A percentile compares a stretch with the other conserved stretches of the same genome.
Evolutionary conservation across 2,329 filamentous ascomycete species (phyloP).

Genomic region (Pseudogymnoascus sp.): DNA sequence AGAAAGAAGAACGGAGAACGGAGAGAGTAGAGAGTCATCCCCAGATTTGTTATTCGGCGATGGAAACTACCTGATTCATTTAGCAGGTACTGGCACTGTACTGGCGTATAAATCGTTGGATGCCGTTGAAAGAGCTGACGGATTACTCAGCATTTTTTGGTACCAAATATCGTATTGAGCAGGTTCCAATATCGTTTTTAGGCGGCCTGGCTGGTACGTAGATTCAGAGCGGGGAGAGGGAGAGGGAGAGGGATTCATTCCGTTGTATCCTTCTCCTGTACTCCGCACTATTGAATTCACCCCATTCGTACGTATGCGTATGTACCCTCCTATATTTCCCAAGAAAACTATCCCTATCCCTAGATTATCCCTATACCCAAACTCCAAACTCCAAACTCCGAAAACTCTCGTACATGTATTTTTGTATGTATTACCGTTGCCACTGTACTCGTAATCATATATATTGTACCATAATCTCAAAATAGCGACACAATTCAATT

Average conservation of each 20-base stretch:
- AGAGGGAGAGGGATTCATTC: no score
- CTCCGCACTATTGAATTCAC: background rate
- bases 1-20: background rate
- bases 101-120: background rate
- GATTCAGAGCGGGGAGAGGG: no score
- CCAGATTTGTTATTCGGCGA: background rate
- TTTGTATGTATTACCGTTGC: background rate
- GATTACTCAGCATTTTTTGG: background rate
- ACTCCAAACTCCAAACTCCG: background rate
- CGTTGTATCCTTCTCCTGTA: no score
- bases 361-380: no score
- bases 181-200: background rate
- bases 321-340: background rate
- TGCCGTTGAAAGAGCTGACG: background rate
- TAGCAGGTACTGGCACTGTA: background rate
- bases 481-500: background rate
- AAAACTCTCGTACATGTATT: background rate
- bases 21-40: background rate
- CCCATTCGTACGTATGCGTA: background rate
- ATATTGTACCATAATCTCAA: background rate
- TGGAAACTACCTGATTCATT: background rate
- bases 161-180: background rate
- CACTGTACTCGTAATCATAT: background rate
- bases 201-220: background rate
- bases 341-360: background rate